Base-by-base conservation (phyloP, 345 rosid species). In the Luvunga scandens region DNA sequence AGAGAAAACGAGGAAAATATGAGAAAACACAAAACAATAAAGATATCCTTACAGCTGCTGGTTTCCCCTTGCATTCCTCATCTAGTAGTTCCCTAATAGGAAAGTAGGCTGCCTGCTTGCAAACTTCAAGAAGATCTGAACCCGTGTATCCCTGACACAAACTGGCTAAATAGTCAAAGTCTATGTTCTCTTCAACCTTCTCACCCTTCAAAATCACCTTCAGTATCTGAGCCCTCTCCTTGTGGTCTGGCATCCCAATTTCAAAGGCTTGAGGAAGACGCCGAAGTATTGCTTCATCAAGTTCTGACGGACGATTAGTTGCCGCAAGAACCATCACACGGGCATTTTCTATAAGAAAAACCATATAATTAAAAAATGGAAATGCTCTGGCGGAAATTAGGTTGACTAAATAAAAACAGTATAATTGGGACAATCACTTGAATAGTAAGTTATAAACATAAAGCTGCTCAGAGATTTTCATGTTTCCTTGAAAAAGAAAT, bases 321-420 rank as follows among this genome's bases (percentile, higher is more conserved):
- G 99, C 99, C 69, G 97, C 97, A 82, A 96, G 98, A 80, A 96
- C 98, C 98, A 94, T 94, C 61, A 96, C 99, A 77, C 89, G 87
- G 45, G 99, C 99, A 86, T 90, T 87, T 81, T 91, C 99, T 96
- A 78, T 36, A 53, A 53, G 69, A 75, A 72, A 78, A 67, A 81
- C 73, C 28, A 59, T n/a, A 28, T 22, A 80, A 61, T 30, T 24
- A 78, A 75, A 27, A 57, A 72, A 36, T 55, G 5, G 53, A 81
- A 53, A 34, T 65, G 45, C 65, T 66, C 21, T 31, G 65, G 50
- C 56, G 45, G 61, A 57, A 30, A 62, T 18, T 57, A 42, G 22
- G 42, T 53, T 61, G 42, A 53, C 55, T 33, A 64, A 6, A 38
- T 27, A 38, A 53, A 31, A 45, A 5, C 48, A 48, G 53, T 28